Evolutionary conservation across 805 yeast genomes (phyloP), one percentile per base, ranked within the genome.

Genomic region (Wickerhamiella australiensis): DNA sequence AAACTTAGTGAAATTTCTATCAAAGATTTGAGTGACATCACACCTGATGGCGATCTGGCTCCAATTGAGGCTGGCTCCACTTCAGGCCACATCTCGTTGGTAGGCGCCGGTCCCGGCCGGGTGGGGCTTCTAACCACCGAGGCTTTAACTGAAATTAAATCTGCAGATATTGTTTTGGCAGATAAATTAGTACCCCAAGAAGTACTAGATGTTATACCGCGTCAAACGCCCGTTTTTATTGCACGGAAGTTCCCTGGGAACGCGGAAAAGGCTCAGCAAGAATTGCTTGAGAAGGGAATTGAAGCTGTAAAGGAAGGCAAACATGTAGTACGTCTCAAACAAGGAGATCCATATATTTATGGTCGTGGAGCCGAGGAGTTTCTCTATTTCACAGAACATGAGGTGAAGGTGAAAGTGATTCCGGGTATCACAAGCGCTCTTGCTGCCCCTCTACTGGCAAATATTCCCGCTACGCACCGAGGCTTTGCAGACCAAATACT

Each of bases 281-380:
- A 90, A 64, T 71, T 90, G 41, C 67, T 86, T 29, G 68, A 72
- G n/a, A 63, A 80, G 55, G 96, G 95, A 0, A 65, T 90, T 15
- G 73, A 72, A 29, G 81, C 79, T 0, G 63, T 86, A 22, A 55
- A 69, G 23, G 64, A 72, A 47, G 96, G 96, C 13, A 72, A 77
- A 58, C 78, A 77, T 50, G 95, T 90, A 1, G 94, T 90, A 2
- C 72, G 97, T 52, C 73, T 90, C 56, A 90, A 90, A 64, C 97
- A 90, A 66, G 97, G 97, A 29, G 97, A 90, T 63, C 97, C 97
- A 8, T 90, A 86, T 64, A 84, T 90, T 27, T 90, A 85, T 63
- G 97, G 97, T 3, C 77, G 97, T 54, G 97, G 97, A 41, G 96
- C 95, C 37, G 97, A 90, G 66, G 97, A 90, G 60, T 85, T 65